Evolutionary conservation across 805 yeast genomes (phyloP), one percentile per base, ranked within the genome.

Genomic region (Ascoidea rubescens): DNA sequence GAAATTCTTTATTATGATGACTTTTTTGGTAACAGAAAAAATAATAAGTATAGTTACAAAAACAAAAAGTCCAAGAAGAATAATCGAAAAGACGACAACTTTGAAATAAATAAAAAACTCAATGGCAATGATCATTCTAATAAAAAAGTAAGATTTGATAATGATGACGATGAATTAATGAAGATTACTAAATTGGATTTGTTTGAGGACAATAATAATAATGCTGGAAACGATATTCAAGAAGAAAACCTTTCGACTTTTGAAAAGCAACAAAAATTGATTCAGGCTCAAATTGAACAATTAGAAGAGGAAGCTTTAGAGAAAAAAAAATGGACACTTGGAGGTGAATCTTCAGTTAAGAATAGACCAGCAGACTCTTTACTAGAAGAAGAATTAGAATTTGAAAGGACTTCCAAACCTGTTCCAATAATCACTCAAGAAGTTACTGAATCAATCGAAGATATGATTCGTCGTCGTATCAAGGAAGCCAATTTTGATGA

Each of bases 361-460:
- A 84, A 83, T 58, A 76, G 99, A 63, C 96, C 95, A 5, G 71
- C 73, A 47, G 96, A 93, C 69, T 83, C 97, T 1, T 71, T 93
- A 45, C 66, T 93, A 53, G 83, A 82, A 47, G 96, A 86, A 60
- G 88, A 77, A 46, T 70, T 91, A 51, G 95, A 89, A 58, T 93
- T 91, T 62, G 99, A 91, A 60, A 78, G 98, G 61, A 87, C 89
- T 5, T 81, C 96, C 6, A 91, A 91, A 61, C 96, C 99, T 0
- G 97, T 89, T 4, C 99, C 99, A 0, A 89, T 90, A 5, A 87
- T 90, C 52, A 93, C 99, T 0, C 80, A 80, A 59, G 96, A 90
- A 57, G 77, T 84, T 8, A 88, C 98, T 0, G 95, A 87, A 59
- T 71, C 85, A 1, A 67, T 91, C 28, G 99, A 93, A 64, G 97